Evolutionary conservation across 495 filamentous ascomycete genomes (phyloP), one percentile per base, ranked within the genome.

Genomic region (Neurospora africana): DNA sequence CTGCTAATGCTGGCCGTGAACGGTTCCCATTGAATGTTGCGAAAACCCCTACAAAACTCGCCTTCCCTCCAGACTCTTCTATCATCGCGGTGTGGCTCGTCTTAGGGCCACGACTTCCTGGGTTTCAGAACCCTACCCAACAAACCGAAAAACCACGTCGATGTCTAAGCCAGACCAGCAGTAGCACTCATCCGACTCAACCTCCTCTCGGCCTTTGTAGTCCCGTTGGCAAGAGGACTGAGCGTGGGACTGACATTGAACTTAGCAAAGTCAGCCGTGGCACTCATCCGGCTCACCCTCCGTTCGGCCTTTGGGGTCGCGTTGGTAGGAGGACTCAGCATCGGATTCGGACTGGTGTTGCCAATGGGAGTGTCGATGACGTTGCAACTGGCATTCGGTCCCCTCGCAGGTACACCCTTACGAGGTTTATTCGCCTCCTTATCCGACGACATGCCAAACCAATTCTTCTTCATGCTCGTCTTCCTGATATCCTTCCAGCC

Each of bases 401-500:
- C 47, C 53, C 30, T 65, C 53, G 27, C 53, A 65, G 53, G 53
- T 65, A 10, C 15, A 33, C 53, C 3, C 53, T 65, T 65, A 3
- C 53, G 53, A 17, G 33, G 53, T 5, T 65, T 65, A 7, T 65
- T 65, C 23, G 27, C 27, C 53, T 65, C 53, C 30, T 65, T 65
- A 35, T 65, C 53, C 53, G 53, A 65, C 53, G 53, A 65, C 53
- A 65, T 65, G 27, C 53, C 53, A 19, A 65, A 65, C 53, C 53
- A 65, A 15, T 65, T 33, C 53, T 65, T 65, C 53, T 65, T 65
- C 53, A 65, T 35, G 53, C 27, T 68, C 71, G 61, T 71, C 72
- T 76, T 75, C 15, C 74, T 53, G 5, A 79, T 39, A 69, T 79
- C 69, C 8, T 33, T 68, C 75, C 78, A 77, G 2, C 76, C 76